Base-by-base conservation (phyloP, 805 yeast species). In the Pichia paraexigua region DNA sequence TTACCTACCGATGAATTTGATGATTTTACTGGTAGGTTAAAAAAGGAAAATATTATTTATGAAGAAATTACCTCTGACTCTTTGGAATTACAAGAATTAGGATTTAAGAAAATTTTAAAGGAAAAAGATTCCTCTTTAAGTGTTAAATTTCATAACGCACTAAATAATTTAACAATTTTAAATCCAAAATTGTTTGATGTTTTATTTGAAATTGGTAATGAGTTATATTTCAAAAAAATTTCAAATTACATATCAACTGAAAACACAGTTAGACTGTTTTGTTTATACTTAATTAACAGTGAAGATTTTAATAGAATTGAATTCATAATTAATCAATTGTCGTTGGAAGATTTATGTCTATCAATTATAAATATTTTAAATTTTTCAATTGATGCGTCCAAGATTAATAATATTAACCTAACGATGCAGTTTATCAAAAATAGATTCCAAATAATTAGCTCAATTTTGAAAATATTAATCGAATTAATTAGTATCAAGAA, bases 371-470 rank as follows among this genome's bases (percentile, higher is more conserved):
- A 57, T 18, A 53, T 58, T 6, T 45, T 68, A 12, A 51, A 24
- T 22, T 49, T 52, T 27, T 58, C 63, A 8, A 46, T 58, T 21
- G 68, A 67, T 52, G 58, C 64, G 2, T 61, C 68, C 0, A 60
- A 57, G 22, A 53, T 59, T 8, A 60, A 59, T 17, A 65, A 65
- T 41, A 53, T 63, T 21, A 60, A 59, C 39, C 21, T 67, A 21
- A 63, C 69, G 0, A 60, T 66, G 50, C 70, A 65, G 41, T 62
- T 60, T 46, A 61, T 61, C 40, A 66, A 64, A 45, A 48, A 63
- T 50, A 62, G 63, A 43, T 39, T 46, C 6, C 42, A 46, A 17
- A 60, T 65, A 27, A 45, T 65, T 47, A 46, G 54, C 12, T 54
- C 61, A 1, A 58, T 63, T 43, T 60, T 62, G 25, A 39, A 49